These are phyloP conservation scores for Fusarium succisae DNA, from an alignment of 2,329 filamentous ascomycete species.

Conservation along the genomic window DNA sequence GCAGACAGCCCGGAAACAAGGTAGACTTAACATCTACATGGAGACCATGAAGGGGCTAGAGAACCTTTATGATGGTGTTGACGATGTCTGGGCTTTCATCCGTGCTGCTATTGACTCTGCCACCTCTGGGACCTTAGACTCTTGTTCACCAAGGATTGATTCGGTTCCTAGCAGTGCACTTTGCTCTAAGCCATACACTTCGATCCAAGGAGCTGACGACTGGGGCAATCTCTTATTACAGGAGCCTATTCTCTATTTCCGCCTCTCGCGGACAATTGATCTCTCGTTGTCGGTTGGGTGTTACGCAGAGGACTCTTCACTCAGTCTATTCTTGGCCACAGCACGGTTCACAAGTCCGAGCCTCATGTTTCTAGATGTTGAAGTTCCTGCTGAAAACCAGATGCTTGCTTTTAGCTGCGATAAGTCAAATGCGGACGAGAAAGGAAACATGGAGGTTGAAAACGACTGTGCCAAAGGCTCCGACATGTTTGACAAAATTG, in stretches of 20 bases:
- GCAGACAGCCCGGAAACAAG: background rate
- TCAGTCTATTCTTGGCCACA: fast-evolving
- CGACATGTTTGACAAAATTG: background rate
- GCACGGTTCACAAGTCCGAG: fast-evolving
- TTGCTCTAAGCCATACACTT: too few species aligned
- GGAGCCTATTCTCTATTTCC: background rate
- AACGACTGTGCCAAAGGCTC: too few species aligned
- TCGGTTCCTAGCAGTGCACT: fast-evolving
- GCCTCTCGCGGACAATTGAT: background rate
- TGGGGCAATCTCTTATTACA: background rate
- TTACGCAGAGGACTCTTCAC: background rate
- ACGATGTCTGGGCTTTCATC: background rate
- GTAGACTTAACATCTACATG: background rate
- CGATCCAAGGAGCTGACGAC: fast-evolving
- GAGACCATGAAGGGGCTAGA: background rate
- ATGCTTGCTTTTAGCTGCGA: fast-evolving
- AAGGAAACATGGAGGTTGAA: too few species aligned
- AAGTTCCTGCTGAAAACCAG: too few species aligned
- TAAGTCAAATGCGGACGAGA: fast-evolving
- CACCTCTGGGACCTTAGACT: background rate
- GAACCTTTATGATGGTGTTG: background rate
- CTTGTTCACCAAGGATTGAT: background rate
- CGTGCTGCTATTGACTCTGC: background rate
- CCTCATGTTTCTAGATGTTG: too few species aligned
- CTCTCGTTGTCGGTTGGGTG: fast-evolving